Conservation (phyloP, 176 grass and related monocot genomes). For the Cocos nucifera region DNA sequence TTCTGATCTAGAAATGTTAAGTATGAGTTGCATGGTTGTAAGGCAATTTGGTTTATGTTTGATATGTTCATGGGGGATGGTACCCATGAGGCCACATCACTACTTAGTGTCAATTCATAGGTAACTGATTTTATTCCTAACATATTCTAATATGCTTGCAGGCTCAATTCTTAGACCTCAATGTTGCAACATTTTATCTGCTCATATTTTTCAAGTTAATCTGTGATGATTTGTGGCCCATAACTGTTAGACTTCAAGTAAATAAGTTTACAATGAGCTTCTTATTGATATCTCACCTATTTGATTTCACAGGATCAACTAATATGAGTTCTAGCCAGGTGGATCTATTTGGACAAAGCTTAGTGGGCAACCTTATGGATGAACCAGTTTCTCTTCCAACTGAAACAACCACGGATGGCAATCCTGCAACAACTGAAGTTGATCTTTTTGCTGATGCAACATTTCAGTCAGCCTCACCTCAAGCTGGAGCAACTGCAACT, state of each 20-base stretch:
- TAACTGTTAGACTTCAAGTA: slow-evolving; percentile 7
- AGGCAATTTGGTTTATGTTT: too few species aligned
- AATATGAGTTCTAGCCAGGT: slow-evolving; percentile 34
- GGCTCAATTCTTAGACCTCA: neutral
- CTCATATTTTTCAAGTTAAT: neutral
- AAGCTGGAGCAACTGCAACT: slow-evolving; percentile 29
- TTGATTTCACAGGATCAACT: slow-evolving; percentile 40
- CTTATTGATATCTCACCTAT: slow-evolving; percentile 6
- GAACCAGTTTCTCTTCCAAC: slow-evolving; percentile 29
- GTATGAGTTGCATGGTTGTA: too few species aligned
- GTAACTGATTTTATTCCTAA: too few species aligned
- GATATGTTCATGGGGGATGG: too few species aligned
- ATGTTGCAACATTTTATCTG: neutral
- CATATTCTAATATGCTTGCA: neutral
- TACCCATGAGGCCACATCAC: too few species aligned
- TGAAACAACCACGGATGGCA: slow-evolving; percentile 4
- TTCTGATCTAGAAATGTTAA: too few species aligned
- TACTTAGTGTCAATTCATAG: too few species aligned
- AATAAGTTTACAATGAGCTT: slow-evolving; percentile 20
- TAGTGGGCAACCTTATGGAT: slow-evolving; percentile 64
- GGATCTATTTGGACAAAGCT: slow-evolving; percentile 82
- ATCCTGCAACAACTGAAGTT: slow-evolving; percentile 37
- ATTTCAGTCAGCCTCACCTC: slow-evolving; percentile 55
- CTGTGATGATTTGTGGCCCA: neutral
- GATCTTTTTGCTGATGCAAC: slow-evolving; percentile 91